Percentiles rank a stretch among this genome's conserved stretches.
Conservation (phyloP, 1,284 basidiomycete genomes). For the Athelia sp. region DNA sequence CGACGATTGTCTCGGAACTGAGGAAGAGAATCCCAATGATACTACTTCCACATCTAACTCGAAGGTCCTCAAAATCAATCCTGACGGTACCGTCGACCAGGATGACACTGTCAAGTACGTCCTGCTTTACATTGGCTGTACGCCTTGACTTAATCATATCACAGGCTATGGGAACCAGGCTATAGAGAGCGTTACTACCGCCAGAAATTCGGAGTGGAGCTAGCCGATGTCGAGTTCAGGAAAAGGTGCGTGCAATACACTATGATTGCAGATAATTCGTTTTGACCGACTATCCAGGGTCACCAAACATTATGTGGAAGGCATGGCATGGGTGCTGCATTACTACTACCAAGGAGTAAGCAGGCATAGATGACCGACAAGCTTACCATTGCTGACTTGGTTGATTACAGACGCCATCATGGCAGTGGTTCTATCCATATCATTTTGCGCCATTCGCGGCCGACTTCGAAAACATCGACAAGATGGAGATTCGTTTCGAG, state of each 20-base stretch:
- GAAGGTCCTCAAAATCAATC: conserved; percentile 69
- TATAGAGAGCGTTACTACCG: conserved; percentile 95
- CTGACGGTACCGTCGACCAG: conserved; percentile 88
- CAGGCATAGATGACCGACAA: conserved; percentile 11
- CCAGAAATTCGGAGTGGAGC: conserved; percentile 86
- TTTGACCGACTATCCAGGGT: conserved; percentile 46
- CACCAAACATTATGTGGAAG: conserved; percentile 86
- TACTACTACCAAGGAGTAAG: conserved; percentile 98
- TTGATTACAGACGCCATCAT: conserved; percentile 76
- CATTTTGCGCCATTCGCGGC: conserved; percentile 98
- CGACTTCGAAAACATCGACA: conserved; percentile 82
- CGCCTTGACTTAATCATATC: conserved; percentile 11
- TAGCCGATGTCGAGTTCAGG: conserved; percentile 69
- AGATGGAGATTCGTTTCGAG: conserved; percentile 78
- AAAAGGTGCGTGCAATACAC: conserved; percentile 50
- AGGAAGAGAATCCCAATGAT: conserved; percentile 48
- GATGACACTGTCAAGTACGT: conserved; percentile 89
- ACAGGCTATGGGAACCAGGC: conserved; percentile 88
- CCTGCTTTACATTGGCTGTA: conserved; percentile 5
- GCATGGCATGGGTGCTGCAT: conserved; percentile 92
- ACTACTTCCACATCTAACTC: conserved; percentile 23
- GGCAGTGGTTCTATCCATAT: conserved; percentile 99
- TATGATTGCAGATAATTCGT: conserved; percentile 3
- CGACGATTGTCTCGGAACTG: conserved; percentile 30
- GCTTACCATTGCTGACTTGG: conserved; percentile 9